These are phyloP conservation scores for Scenedesmus sp. DNA, from an alignment of 163 green algal species.

Conservation along the genomic window DNA sequence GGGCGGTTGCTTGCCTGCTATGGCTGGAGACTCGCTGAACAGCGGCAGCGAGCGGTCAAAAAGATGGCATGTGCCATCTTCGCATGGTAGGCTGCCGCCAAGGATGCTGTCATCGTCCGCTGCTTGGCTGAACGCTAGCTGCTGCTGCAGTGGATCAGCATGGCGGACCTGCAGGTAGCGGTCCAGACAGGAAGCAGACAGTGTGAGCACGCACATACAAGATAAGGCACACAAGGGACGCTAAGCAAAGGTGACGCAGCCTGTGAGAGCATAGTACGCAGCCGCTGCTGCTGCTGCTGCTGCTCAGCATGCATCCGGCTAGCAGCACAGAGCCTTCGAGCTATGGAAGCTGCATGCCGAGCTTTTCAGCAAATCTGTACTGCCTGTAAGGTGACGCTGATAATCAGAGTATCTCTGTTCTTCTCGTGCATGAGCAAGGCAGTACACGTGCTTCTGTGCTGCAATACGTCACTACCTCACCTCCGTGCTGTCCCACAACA, in stretches of 20 bases:
- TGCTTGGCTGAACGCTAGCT: slow-evolving; percentile 26
- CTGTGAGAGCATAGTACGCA: neutral
- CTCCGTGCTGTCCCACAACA: slow-evolving; percentile 41
- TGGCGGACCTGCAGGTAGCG: neutral
- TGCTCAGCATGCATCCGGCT: too few relatives aligned
- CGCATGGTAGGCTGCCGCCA: slow-evolving; percentile 17
- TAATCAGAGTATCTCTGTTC: neutral
- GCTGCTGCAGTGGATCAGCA: neutral
- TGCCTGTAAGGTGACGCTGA: too few relatives aligned
- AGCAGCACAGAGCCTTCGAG: too few relatives aligned
- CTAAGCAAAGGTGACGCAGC: neutral
- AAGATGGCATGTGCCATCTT: neutral
- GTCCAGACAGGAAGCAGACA: neutral
- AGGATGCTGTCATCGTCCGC: neutral
- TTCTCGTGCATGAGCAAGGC: neutral
- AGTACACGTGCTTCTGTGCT: neutral
- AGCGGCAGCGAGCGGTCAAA: slow-evolving; percentile 25
- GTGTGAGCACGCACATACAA: neutral
- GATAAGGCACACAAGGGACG: neutral
- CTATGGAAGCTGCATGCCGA: too few relatives aligned
- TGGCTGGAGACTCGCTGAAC: slow-evolving; percentile 43
- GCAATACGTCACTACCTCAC: neutral
- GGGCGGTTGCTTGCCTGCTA: slow-evolving; percentile 27
- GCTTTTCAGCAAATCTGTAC: too few relatives aligned
- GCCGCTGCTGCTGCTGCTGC: neutral